Base-by-base conservation (phyloP, 1,139 yeast genomes). In the Saccharomycopsis crataegensis region DNA sequence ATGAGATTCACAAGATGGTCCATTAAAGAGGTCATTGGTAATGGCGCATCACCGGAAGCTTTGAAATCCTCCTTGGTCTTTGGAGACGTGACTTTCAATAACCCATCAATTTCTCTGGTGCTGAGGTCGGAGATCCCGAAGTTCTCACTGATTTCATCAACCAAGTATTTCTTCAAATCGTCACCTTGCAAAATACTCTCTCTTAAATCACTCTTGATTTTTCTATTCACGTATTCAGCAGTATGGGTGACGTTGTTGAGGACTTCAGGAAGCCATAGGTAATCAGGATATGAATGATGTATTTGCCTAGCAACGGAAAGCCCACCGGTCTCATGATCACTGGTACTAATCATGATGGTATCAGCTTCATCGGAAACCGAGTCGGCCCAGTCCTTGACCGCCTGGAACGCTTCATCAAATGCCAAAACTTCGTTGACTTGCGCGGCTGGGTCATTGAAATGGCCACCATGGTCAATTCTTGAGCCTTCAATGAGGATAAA, bases 261-360 rank as follows among this genome's bases (percentile, higher is more conserved):
- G 14, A 78, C 86, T 61, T 82, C 79, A 5, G 96, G 96, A 61
- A 76, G 78, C 96, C 96, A 88, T 53, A 80, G 62, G 62, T 87
- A 82, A 43, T 82, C 86, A 2, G 87, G 88, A 59, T 81, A 82
- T 12, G 66, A 65, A 37, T 74, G 69, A 8, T 81, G 66, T 31
- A 85, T 70, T 70, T 89, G 96, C 70, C 88, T 79, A 1, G 94
- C 88, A 49, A 86, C 76, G 33, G 80, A 80, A 61, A 89, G 73
- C 1, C 96, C 96, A 59, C 96, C 96, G 44, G 96, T 89, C 66
- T 89, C 96, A 68, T 89, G 96, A 66, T 89, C 96, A 32, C 93
- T 83, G 2, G 96, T 87, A 32, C 90, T 79, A 47, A 89, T 71
- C 42, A 87, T 77, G 49, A 85, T 74, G 0, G 96, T 88, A 59